Percentiles rank a stretch among this genome's conserved stretches.
Conservation (phyloP, 2,329 filamentous ascomycete genomes). For the Colletotrichum melonis region DNA sequence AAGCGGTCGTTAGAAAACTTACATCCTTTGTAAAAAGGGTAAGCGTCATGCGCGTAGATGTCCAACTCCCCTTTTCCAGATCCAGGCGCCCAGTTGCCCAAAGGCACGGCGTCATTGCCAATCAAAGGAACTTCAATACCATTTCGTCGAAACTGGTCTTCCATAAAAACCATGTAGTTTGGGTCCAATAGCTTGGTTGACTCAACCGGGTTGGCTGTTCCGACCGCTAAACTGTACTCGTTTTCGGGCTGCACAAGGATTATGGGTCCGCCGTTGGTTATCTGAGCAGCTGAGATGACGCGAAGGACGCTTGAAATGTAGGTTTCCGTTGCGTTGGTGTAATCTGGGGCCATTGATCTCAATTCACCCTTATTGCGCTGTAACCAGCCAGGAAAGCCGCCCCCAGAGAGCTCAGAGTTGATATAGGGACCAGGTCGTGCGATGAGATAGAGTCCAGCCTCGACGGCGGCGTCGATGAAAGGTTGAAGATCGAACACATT, state of each 20-base stretch:
- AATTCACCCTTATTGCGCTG: conserved; percentile 69
- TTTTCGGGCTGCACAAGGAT: conserved; percentile 80
- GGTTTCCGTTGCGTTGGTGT: conserved; percentile 70
- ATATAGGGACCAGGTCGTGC: conserved; percentile 76
- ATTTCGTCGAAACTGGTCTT: conserved; percentile 70
- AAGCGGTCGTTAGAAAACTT: conserved; percentile 34
- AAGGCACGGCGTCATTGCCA: conserved; percentile 71
- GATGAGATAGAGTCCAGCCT: conserved; percentile 77
- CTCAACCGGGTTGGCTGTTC: background rate
- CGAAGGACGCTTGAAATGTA: conserved; percentile 68
- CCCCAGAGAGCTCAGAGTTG: conserved; percentile 76
- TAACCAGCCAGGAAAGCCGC: conserved; percentile 80
- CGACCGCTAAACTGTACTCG: conserved; percentile 62
- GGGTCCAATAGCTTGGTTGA: conserved; percentile 65
- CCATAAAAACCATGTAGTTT: conserved; percentile 74
- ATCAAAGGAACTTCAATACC: conserved; percentile 78
- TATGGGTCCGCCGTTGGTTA: conserved; percentile 79
- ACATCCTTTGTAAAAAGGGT: conserved; percentile 59
- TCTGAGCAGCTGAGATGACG: conserved; percentile 75
- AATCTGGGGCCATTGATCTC: conserved; percentile 67
- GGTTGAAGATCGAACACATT: conserved; percentile 77
- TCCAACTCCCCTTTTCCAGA: conserved; percentile 45
- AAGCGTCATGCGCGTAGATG: conserved; percentile 59
- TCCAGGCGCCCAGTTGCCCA: conserved; percentile 36
- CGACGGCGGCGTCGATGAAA: conserved; percentile 75